Evolutionary conservation across 192 early-diverging fungal species (phyloP), one percentile per base, ranked within the genome.

Genomic region (Mortierella alpina): DNA sequence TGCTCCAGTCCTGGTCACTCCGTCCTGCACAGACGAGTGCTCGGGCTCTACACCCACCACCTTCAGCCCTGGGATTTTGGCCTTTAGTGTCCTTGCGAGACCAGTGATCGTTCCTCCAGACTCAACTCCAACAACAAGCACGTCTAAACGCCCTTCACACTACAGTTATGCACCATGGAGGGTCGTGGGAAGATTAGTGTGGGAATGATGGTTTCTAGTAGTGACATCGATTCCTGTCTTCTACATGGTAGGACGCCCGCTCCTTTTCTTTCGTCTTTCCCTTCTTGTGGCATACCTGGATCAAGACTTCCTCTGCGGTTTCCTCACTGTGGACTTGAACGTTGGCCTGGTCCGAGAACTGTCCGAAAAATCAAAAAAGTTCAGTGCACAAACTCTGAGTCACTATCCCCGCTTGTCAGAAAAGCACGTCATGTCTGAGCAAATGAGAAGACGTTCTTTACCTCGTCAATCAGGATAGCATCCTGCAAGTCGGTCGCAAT

Each of bases 1-100:
- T 50, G 88, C 86, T 68, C 87, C 68, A 9, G 48, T 65, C 42
- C 63, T 59, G 31, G 13, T 60, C 45, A 69, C 73, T 9, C 66
- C 66, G 50, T 84, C 85, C 63, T 86, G 73, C 39, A 93, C 83
- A 18, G 85, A 86, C 8, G 90, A 92, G 63, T 89, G 85, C 15
- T 84, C 71, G 3, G 93, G 93, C 78, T 94, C 93, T 5, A 94
- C 92, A 15, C 89, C 93, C 54, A 94, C 84, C 23, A 89, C 84
- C 52, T 86, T 85, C 22, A 93, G 39, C 7, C 62, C 59, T 2
- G 93, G 91, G 9, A 87, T 73, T 63, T 82, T 76, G 18, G 53
- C 73, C 64, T 88, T 90, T 13, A 94, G 72, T 20, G 82, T 85
- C 42, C 78, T 76, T 10, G 90, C 85, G 62, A 94, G 71, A 40